Evolutionary conservation across 257 asterid species (phyloP), one percentile per base, ranked within the genome.

Genomic region (Solanum microdontum): DNA sequence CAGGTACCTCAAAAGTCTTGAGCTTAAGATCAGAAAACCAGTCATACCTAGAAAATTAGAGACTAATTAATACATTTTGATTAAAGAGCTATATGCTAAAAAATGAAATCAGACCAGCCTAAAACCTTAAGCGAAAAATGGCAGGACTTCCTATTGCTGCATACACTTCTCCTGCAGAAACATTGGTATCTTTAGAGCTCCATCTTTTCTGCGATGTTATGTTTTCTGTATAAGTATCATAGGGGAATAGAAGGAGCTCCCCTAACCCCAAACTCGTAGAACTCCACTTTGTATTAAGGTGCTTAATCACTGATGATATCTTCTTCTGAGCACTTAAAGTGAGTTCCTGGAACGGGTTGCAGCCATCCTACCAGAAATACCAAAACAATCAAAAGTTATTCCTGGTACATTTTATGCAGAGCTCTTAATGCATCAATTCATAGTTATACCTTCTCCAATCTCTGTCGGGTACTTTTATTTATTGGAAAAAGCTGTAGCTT

Each of bases 321-420:
- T 90, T 94, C 92, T 96, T 96, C 89, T 88, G 87, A 89, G 86
- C 88, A 87, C 98, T 93, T 91, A 96, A 51, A 51, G 94, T 91
- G 87, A 96, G 98, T 87, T 96, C 99, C 92, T 95, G 77, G 91
- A 93, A 96, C 13, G 99, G 99, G 90, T 96, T 94, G 92, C 90
- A 88, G 79, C 98, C 95, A 89, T 94, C 98, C 99, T 96, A 89
- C 60, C 66, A 90, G 55, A 84, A 88, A 58, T 88, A 89, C 26
- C 77, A 88, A 55, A 75, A 60, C 70, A 76, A 87, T 48, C 76
- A 62, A 43, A 10, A 45, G 69, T 21, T 28, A 79, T 26, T 28
- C 43, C 66, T 73, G 37, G 66, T 66, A 32, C 73, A 72, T 32
- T 87, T 85, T 36, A 37, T 12, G 39, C 80, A 55, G 51, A 32